Evolutionary conservation across 116 monocot genomes (phyloP), one percentile per base, ranked within the genome.

Genomic region (Cymodocea nodosa): DNA sequence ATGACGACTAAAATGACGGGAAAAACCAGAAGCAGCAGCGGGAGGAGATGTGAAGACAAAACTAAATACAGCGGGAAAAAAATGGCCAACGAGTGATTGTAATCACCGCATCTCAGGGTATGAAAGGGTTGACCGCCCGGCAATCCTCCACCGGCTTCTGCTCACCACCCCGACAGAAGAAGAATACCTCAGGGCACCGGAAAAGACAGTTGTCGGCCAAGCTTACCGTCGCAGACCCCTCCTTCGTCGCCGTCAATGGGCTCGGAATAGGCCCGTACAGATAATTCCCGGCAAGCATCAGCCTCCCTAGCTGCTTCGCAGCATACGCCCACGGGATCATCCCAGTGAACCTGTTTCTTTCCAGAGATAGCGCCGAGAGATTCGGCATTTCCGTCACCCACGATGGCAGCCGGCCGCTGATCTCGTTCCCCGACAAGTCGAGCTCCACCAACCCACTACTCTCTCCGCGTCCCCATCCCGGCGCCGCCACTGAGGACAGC

Each of bases 261-360:
- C 70, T 67, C 59, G 90, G 90, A 19, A 90, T 73, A 14, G 81
- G 78, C 60, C 86, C 90, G 53, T 68, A 84, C 68, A 91, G 52
- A 37, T 82, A 91, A 60, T 86, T 86, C 52, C 86, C 86, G 11
- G 77, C 73, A 34, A 91, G 72, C 60, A 82, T 30, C 73, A 91
- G 50, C 82, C 84, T 65, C 56, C 16, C 71, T 69, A 90, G 75
- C 59, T 65, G 71, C 71, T 80, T 70, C 25, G 75, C 48, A 4
- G 84, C 86, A 78, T 86, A 84, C 70, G 50, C 71, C 23, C 59
- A 68, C 62, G 86, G 91, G n/a, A 91, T 84, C 73, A 79, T 64
- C 57, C 86, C 86, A 9, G 74, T 74, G 62, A 84, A 80, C 64
- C 67, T 68, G 74, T 91, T 91, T 25, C 63, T 15, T 56, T 76